phyloP scores from a whole-genome alignment of 2,329 filamentous ascomycete species.

The Blastomyces gilchristii region DNA sequence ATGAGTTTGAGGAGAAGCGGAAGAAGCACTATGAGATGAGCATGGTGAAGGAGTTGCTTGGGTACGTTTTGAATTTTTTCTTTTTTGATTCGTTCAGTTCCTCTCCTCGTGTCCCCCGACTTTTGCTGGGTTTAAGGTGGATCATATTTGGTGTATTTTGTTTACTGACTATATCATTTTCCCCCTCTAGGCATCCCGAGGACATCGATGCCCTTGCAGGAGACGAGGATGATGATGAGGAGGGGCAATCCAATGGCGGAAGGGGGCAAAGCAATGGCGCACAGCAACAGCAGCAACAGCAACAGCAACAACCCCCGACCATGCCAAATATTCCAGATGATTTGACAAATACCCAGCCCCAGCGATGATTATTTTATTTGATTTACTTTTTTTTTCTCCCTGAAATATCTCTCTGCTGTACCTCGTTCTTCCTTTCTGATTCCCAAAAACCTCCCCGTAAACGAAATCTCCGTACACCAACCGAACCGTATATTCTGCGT shows the following conservation, averaged over 20 bases:
- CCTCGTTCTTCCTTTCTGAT: neutral
- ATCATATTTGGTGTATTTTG: slow-evolving; percentile 8
- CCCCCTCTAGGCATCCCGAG: slow-evolving; percentile 47
- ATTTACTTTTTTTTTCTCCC: neutral
- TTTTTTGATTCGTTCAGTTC: neutral
- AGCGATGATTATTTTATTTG: neutral
- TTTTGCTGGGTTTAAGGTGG: neutral
- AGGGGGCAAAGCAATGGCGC: slow-evolving; percentile 11
- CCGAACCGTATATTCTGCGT: too few species aligned
- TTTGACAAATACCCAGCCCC: slow-evolving; percentile 18
- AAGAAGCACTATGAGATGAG: slow-evolving; percentile 99
- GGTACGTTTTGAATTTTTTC: slow-evolving; percentile 40
- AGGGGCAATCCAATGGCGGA: slow-evolving; percentile 7
- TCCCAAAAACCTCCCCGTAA: too few species aligned
- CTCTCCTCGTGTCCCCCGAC: neutral
- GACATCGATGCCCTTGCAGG: slow-evolving; percentile 52
- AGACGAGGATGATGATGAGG: slow-evolving; percentile 38
- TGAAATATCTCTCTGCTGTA: neutral
- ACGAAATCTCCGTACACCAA: too few species aligned
- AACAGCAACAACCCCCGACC: slow-evolving; percentile 18
- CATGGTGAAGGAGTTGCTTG: slow-evolving; percentile 78
- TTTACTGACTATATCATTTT: neutral
- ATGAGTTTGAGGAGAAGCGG: slow-evolving; percentile 77
- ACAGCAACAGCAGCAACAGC: too few species aligned
- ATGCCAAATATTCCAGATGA: slow-evolving; percentile 27